Base-by-base conservation (phyloP, 2,329 filamentous ascomycete genomes). In the Pseudocercospora cruenta region DNA sequence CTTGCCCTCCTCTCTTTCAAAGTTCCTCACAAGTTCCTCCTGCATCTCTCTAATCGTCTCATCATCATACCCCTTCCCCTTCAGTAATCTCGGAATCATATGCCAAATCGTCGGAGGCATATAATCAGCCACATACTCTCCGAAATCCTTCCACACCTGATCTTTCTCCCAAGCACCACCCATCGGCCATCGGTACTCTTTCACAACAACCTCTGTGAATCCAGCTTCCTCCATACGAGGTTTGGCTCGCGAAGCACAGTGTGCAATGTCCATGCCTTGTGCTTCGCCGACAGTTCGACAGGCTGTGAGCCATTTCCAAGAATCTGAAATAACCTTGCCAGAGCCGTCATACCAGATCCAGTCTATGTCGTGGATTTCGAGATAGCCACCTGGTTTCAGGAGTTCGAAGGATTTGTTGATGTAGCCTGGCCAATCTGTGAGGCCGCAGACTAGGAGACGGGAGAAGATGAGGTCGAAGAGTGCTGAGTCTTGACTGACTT, bases 391-490 rank as follows among this genome's bases (percentile, higher is more conserved):
- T 8, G 70, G 71, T 51, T 67, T 65, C 43, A 72, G 65, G 4
- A 73, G 58, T 0, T 22, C 6, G 28, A 59, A 51, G 3, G 59
- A 63, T 9, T 45, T 65, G 14, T 21, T 24, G 36, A 72, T 58
- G 63, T 72, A 73, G 3, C 31, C 62, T 2, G 57, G 63, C 71
- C 69, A 73, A 24, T 72, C 57, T 2, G 59, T 65, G 63, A 73
- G 69, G 7, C 70, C 70, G 57, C 64, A 65, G 31, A 69, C 64
- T 4, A 73, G 69, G 3, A 72, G 63, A 47, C 71, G 69, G n/a
- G 65, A 70, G 58, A 71, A 73, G 36, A 72, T 63, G 47, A 71
- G 67, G 45, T 73, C 69, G 54, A 71, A 70, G 39, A 63, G 49
- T 12, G 22, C 16, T 0, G 47, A 47, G 10, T 39, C 31, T 19